Base-by-base conservation (phyloP, 2,329 filamentous ascomycete species). In the Orbilia quercus region DNA sequence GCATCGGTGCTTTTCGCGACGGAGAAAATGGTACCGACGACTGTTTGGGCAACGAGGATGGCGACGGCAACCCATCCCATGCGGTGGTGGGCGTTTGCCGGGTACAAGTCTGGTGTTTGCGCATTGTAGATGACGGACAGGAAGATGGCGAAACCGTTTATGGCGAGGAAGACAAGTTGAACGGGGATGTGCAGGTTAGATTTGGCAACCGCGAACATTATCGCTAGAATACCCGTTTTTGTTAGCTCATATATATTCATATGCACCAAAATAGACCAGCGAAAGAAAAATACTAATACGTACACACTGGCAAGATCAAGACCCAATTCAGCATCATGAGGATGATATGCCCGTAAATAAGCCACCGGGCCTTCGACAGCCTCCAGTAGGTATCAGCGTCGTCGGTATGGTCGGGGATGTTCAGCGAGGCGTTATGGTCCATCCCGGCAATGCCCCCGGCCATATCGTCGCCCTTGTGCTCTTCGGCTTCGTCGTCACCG, bases 31-130 rank as follows among this genome's bases (percentile, higher is more conserved):
- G 92, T 79, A 53, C 87, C 86, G 79, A 96, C 82, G 40, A 90
- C 77, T 14, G 90, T 84, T 82, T 96, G 94, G 0, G 85, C 87
- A 58, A 84, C 84, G 9, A 90, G 84, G 2, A 93, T 83, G 84
- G 87, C 90, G 1, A 90, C 94, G 28, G 90, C 85, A 44, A 91
- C 84, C 94, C 94, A 98, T 62, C 92, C 92, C 45, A 94, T 85
- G 80, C 91, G 92, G 82, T 92, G 89, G 80, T 97, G 93, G n/a
- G 90, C 87, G 79, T 96, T 96, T 79, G 90, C 89, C 31, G 88
- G 88, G 79, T 96, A 97, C 20, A 97, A 82, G 79, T 96, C 91
- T 0, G 92, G 92, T 0, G 92, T 96, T 75, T 86, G 88, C 67
- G 86, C 84, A 79, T 95, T 92, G 83, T 96, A 96, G 34, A 91